phyloP scores from a whole-genome alignment of 371 early-diverging fungal genomes.

The Umbelopsis sp. region DNA sequence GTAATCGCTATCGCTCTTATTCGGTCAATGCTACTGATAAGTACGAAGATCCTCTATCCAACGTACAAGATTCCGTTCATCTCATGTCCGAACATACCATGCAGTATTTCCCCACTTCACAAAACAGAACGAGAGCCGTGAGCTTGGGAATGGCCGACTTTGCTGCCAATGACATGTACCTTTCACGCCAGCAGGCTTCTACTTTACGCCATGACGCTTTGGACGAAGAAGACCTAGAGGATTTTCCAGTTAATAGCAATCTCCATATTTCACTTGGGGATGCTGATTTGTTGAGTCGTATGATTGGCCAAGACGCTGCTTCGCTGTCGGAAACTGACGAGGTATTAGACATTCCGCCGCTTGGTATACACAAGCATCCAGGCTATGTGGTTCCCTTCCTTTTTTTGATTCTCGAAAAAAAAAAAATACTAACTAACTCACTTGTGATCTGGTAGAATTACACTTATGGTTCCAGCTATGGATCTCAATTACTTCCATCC shows the following conservation, averaged over 20 bases:
- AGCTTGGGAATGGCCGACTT: slow-evolving; percentile 16
- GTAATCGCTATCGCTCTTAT: slow-evolving; percentile 68
- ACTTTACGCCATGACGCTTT: not conserved
- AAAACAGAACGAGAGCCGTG: slow-evolving; percentile 1
- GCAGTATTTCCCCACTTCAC: not conserved
- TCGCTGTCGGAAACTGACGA: not conserved
- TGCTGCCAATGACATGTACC: not conserved
- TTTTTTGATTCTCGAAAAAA: too few species aligned
- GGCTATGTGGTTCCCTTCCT: too few species aligned
- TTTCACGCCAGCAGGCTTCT: not conserved
- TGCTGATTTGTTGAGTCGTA: slow-evolving; percentile 1
- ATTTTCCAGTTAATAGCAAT: not conserved
- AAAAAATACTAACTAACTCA: not conserved
- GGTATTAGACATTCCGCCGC: not conserved
- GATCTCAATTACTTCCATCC: slow-evolving; percentile 1
- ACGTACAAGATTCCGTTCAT: slow-evolving; percentile 19
- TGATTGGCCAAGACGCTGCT: slow-evolving; percentile 1
- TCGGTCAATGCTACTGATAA: slow-evolving; percentile 72
- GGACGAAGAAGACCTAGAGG: not conserved
- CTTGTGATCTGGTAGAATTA: slow-evolving; percentile 27
- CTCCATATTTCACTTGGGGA: not conserved
- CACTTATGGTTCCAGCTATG: slow-evolving; percentile 28
- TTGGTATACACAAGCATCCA: too few species aligned
- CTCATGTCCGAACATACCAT: not conserved
- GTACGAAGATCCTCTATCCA: slow-evolving; percentile 48